Percentiles rank a stretch among this genome's conserved stretches.
phyloP scores from a whole-genome alignment of 371 early-diverging fungal genomes.

The Mucor piriformis region DNA sequence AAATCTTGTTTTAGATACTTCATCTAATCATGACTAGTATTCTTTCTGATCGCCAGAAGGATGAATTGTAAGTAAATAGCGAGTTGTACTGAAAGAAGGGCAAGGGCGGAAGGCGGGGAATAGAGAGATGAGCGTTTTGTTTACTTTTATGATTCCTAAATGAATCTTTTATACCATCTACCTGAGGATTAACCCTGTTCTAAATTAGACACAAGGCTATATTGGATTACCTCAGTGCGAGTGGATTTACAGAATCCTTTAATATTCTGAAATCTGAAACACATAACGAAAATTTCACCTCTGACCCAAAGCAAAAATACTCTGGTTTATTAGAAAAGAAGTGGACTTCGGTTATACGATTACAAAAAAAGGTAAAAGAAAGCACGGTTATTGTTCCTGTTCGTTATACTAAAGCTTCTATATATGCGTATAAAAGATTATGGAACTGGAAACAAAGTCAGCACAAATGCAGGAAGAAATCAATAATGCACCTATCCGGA shows the following conservation, averaged over 20 bases:
- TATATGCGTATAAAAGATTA: conserved; percentile 56
- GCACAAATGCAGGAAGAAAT: conserved; percentile 75
- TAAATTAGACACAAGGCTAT: conserved; percentile 71
- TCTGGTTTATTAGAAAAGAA: conserved; percentile 88
- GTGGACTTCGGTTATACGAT: conserved; percentile 87
- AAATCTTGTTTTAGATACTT: neutral
- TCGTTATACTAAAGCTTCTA: neutral
- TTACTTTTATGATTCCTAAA: neutral
- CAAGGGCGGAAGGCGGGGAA: neutral
- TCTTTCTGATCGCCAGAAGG: conserved; percentile 35
- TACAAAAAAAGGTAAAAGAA: conserved; percentile 78
- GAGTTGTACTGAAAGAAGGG: neutral
- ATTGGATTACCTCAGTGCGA: conserved; percentile 80
- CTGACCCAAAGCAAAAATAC: conserved; percentile 76
- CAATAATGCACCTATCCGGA: conserved; percentile 61
- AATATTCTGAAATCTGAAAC: conserved; percentile 70
- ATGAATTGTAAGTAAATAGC: conserved; percentile 25
- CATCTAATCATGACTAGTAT: conserved; percentile 47
- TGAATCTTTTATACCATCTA: neutral
- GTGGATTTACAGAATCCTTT: conserved; percentile 70
- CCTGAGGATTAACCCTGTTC: neutral
- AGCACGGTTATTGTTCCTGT: too few relatives aligned
- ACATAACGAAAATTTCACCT: conserved; percentile 65
- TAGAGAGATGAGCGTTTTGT: neutral
- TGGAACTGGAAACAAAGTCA: conserved; percentile 84